Base-by-base conservation (phyloP, 108 stramenopile species). In the Nitzschia sp. region DNA sequence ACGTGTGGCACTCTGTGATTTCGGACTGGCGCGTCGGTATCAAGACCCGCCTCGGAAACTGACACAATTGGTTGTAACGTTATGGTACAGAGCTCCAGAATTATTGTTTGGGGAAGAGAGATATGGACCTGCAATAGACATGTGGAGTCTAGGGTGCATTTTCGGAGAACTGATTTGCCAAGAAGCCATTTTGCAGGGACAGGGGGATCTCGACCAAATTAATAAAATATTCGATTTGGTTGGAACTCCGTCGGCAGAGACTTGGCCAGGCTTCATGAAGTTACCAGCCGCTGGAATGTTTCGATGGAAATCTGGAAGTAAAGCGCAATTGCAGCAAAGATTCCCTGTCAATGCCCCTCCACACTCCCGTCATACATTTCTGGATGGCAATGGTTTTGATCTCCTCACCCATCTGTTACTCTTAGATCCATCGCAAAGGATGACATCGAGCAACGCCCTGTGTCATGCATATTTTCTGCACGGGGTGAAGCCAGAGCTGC, bases 61-160 rank as follows among this genome's bases (percentile, higher is more conserved):
- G 82, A 95, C 97, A 9, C 91, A 86, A 58, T 64, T 86, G 63
- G 97, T 97, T 12, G 88, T 94, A 11, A 96, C 97, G 0, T 67
- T 97, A 25, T 95, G 93, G 91, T 98, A 96, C 67, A 68, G 95
- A 19, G 76, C 95, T 15, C 95, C 95, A 5, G 95, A 98, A 67
- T 64, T 98, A 8, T 69, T 96, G 48, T 87, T 96, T 58, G 95
- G 95, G 14, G 89, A 92, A 66, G 61, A 63, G 8, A 43, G 57
- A 11, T 98, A 98, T 79, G 90, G 90, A 26, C 83, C 92, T 21
- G 84, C 81, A 11, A 83, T 98, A 9, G 97, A 98, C 70, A 84
- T 95, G 69, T 98, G 97, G 97, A 94, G 84, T 55, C 65, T 97
- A 22, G 97, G 99, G 2, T 99, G 99, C 63, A 97, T 98, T 56